Evolutionary conservation across 106 monocot genomes (phyloP).

Genomic region (Iris macrosiphon): DNA sequence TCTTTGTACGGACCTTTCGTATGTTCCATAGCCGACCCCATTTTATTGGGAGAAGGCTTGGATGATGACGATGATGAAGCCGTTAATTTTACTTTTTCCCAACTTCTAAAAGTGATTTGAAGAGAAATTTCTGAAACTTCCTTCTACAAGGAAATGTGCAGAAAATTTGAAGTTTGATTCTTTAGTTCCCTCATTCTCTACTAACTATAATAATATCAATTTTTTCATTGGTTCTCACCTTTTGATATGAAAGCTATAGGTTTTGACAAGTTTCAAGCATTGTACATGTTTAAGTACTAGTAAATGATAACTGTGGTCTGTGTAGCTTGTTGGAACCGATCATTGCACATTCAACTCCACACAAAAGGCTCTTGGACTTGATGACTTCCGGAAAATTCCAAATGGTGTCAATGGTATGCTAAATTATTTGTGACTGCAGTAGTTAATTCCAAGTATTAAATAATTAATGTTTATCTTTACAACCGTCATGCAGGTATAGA

Average conservation of each 20-base stretch:
- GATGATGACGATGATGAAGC: too few species aligned
- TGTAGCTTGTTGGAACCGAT: constrained; percentile 97
- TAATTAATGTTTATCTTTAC: neutral
- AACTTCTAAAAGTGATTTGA: neutral
- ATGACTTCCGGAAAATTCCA: constrained; percentile 96
- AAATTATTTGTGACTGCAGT: neutral
- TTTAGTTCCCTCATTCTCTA: too few species aligned
- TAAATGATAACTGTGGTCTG: neutral
- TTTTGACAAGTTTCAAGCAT: too few species aligned
- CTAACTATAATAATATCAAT: too few species aligned
- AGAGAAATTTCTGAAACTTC: neutral
- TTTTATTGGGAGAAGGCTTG: too few species aligned
- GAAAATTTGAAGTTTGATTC: too few species aligned
- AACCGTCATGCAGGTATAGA: constrained; percentile 62
- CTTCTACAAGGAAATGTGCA: too few species aligned
- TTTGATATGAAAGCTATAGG: too few species aligned
- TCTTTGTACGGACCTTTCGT: too few species aligned
- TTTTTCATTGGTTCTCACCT: too few species aligned
- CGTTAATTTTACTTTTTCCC: neutral
- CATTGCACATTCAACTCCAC: constrained; percentile 97
- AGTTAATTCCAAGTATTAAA: too few species aligned
- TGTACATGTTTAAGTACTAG: neutral
- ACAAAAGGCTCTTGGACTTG: constrained; percentile 76
- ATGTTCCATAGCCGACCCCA: too few species aligned
- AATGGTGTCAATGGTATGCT: constrained; percentile 95